Percentiles rank a stretch among this genome's conserved stretches.
These are phyloP conservation scores for Rhamnella rubrinervis DNA, from an alignment of 331 rosid genomes.

Conservation along the genomic window DNA sequence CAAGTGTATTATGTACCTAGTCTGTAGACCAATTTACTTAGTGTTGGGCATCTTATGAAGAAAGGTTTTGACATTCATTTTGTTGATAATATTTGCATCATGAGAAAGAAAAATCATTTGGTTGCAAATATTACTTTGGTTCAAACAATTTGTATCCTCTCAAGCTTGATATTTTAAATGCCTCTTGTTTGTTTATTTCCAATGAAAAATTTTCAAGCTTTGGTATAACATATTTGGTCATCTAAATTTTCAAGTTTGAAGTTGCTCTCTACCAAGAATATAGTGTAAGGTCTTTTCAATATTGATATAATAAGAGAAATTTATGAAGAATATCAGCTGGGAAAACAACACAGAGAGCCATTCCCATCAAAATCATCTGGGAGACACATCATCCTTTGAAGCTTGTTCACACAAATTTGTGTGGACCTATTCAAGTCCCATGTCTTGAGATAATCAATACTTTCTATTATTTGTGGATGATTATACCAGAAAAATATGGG, in stretches of 20 bases:
- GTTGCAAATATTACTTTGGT: too few species aligned
- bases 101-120: too few species aligned
- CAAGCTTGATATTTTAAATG: background rate
- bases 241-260: background rate
- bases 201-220: background rate
- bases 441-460: background rate
- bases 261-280: background rate
- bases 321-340: background rate
- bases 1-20: background rate
- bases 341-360: background rate
- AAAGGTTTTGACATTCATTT: background rate
- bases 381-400: background rate
- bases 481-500: background rate
- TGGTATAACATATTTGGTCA: background rate
- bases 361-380: background rate
- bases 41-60: background rate
- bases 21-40: background rate
- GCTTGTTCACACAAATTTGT: background rate
- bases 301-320: background rate
- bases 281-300: background rate
- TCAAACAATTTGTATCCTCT: too few species aligned
- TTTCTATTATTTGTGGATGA: background rate
- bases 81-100: too few species aligned
- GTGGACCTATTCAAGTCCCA: background rate
- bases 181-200: background rate